Evolutionary conservation across 2,329 filamentous ascomycete species (phyloP).

Genomic region (Pyrenophora tritici-repentis): DNA sequence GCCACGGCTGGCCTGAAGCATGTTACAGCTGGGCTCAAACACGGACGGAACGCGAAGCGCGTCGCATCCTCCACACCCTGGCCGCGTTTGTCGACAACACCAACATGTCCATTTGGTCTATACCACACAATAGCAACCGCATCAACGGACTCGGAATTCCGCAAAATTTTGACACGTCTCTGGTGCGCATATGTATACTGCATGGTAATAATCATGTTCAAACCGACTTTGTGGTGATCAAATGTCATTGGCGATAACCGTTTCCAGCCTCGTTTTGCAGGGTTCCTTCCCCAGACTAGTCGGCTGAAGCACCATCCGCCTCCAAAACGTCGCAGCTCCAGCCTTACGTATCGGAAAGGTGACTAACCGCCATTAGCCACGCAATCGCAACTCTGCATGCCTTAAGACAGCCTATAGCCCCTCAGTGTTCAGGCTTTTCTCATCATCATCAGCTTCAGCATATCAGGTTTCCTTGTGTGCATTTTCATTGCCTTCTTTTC

Average conservation of each 20-base stretch:
- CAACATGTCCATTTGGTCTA: conserved; percentile 5
- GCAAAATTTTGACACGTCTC: background rate
- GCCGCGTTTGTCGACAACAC: conserved; percentile 18
- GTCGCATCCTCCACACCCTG: conserved; percentile 33
- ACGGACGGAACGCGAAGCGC: conserved; percentile 41
- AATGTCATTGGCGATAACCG: background rate
- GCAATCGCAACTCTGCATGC: conserved; percentile 41
- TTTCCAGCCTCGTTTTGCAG: conserved; percentile 24
- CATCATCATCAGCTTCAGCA: conserved; percentile 30
- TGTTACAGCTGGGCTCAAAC: conserved; percentile 35
- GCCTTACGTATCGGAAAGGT: conserved; percentile 39
- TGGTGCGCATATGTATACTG: background rate
- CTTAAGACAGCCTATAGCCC: conserved; percentile 44
- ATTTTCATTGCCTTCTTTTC: conserved; percentile 40
- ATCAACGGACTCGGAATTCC: background rate
- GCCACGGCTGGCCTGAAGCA: conserved; percentile 27
- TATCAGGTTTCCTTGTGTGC: conserved; percentile 34
- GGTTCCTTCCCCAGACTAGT: conserved; percentile 27
- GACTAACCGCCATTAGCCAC: conserved; percentile 34
- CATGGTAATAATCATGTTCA: background rate
- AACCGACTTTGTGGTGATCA: background rate
- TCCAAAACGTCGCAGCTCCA: conserved; percentile 44
- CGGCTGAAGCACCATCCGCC: conserved; percentile 46
- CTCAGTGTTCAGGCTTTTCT: conserved; percentile 39
- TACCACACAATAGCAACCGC: background rate